Evolutionary conservation across 2,329 filamentous ascomycete genomes (phyloP).

Genomic region (Colletotrichum liriopes): DNA sequence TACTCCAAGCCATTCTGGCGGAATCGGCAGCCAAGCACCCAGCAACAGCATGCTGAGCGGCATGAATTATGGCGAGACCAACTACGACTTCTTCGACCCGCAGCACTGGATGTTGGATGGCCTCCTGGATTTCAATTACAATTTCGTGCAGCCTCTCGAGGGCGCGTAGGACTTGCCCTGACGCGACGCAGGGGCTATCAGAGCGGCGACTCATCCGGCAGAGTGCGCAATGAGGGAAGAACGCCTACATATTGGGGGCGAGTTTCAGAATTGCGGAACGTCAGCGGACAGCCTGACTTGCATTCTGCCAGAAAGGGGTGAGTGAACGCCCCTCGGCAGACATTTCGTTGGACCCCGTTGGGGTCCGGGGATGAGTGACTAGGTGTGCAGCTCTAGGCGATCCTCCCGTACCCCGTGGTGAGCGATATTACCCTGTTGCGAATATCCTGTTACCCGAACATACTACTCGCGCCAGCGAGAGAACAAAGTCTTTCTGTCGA

Average conservation of each 20-base stretch:
- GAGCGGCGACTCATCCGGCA: background rate
- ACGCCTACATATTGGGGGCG: constrained; percentile 18
- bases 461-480: constrained; percentile 11
- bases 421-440: constrained; percentile 18
- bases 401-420: constrained; percentile 30
- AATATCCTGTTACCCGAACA: constrained; percentile 13
- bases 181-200: background rate
- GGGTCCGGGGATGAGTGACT: constrained; percentile 39
- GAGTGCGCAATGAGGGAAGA: background rate
- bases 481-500: constrained; percentile 10
- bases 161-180: constrained; percentile 57
- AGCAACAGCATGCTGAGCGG: constrained; percentile 65
- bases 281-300: constrained; percentile 10
- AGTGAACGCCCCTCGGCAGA: constrained; percentile 41
- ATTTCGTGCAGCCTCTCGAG: constrained; percentile 70
- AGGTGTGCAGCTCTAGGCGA: constrained; percentile 39
- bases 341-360: constrained; percentile 30
- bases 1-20: constrained; percentile 65
- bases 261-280: constrained; percentile 26
- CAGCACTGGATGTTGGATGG: constrained; percentile 95
- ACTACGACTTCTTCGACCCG: constrained; percentile 92
- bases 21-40: constrained; percentile 39
- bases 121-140: constrained; percentile 84
- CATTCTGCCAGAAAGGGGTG: constrained; percentile 35
- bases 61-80: constrained; percentile 75